Base-by-base conservation (phyloP, 2,329 filamentous ascomycete species). In the Fusarium sp. region DNA sequence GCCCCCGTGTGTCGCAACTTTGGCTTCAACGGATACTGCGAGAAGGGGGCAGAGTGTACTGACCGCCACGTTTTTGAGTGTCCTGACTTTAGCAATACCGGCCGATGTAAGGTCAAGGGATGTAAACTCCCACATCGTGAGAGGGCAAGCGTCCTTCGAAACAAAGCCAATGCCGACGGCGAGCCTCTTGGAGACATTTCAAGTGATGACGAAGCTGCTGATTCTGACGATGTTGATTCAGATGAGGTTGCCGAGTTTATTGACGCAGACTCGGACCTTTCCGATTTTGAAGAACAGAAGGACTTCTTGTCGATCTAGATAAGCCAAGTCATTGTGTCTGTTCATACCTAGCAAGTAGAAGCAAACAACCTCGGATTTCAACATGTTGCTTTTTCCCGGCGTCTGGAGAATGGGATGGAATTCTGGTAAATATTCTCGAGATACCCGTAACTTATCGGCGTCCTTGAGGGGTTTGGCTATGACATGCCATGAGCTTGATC, bases 51-150 rank as follows among this genome's bases (percentile, higher is more conserved):
- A 57, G 81, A 85, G 57, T 98, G 96, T 81, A 81, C 88, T 63
- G 89, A 96, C 69, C 91, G 94, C 65, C 96, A 99, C 83, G 91
- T 95, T 60, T 91, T 92, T 81, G 95, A 98, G 80, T 98, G 96
- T 80, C 95, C 96, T 67, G 92, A 97, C 79, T 98, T 97, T 84
- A 93, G 93, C 86, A 97, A 97, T 81, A 93, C 88, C 64, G 95
- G 95, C 75, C 84, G 85, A 67, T 99, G 96, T 88, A 90, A 89
- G 78, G 89, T 88, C 78, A 89, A 91, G 80, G 90, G 91, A 71
- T 98, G 95, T 84, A 92, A 91, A 78, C 87, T 97, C 56, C 92
- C 90, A 63, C 96, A 99, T 82, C 89, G 95, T 78, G 93, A 96
- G 82, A 90, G 93, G 81, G 94, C 94, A 77, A 94, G 92, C 84